A percentile compares a stretch with the other conserved stretches of the same genome.
Conservation (phyloP, 805 yeast species). For the Hemisphaericaspora nanyangensis region DNA sequence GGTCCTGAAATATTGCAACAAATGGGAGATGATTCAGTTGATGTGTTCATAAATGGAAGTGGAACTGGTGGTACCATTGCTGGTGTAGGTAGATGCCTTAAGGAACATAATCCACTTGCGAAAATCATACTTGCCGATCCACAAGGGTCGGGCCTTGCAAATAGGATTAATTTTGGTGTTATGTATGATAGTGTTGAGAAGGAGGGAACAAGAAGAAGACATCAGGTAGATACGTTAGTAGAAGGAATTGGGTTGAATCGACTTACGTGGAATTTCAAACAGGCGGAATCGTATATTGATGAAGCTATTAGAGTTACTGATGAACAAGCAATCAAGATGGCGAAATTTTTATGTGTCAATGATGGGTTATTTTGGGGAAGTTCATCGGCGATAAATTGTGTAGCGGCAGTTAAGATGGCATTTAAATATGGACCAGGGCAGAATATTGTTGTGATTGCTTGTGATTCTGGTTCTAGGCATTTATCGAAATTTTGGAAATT, state of each 20-base stretch:
- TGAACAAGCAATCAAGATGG: constrained; percentile 82
- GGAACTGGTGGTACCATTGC: constrained; percentile 98
- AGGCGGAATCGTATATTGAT: constrained; percentile 69
- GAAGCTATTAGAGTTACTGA: constrained; percentile 80
- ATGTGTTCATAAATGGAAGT: constrained; percentile 82
- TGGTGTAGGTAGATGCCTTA: constrained; percentile 78
- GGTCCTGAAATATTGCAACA: constrained; percentile 92
- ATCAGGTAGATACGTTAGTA: constrained; percentile 91
- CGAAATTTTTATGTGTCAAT: constrained; percentile 68
- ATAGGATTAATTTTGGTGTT: constrained; percentile 83
- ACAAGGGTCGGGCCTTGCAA: constrained; percentile 89
- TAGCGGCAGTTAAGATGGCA: constrained; percentile 68
- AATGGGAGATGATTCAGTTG: constrained; percentile 52
- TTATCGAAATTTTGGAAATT: constrained; percentile 87
- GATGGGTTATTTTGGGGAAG: constrained; percentile 94
- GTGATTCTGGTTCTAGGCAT: constrained; percentile 91
- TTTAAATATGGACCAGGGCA: constrained; percentile 52
- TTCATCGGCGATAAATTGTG: constrained; percentile 91
- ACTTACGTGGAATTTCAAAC: constrained; percentile 73
- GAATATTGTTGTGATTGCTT: constrained; percentile 76
- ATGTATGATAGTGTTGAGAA: constrained; percentile 87
- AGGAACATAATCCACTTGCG: constrained; percentile 52
- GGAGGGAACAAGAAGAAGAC: constrained; percentile 92
- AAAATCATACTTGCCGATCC: constrained; percentile 83
- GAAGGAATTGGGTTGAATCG: constrained; percentile 94